Conservation (phyloP, 164 flowering plant genomes). For the Berberis vulgaris region DNA sequence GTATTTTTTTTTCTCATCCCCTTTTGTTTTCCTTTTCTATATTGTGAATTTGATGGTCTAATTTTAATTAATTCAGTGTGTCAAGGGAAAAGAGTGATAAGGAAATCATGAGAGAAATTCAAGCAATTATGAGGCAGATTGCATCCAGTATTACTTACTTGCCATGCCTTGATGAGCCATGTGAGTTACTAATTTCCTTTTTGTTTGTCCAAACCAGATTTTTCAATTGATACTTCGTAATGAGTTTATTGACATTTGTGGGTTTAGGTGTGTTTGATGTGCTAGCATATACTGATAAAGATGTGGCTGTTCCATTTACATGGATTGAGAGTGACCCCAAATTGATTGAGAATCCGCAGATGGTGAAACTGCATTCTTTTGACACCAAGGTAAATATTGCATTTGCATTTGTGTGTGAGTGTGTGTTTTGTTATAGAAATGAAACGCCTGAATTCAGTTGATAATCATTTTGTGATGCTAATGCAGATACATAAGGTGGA, state of each 20-base stretch:
- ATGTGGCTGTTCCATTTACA: too few species aligned
- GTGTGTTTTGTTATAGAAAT: too few species aligned
- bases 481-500: too few species aligned
- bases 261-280: background rate
- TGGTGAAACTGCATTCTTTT: too few species aligned
- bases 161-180: slow-evolving; percentile 94
- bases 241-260: background rate
- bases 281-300: too few species aligned
- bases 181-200: slow-evolving; percentile 22
- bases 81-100: slow-evolving; percentile 96
- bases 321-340: too few species aligned
- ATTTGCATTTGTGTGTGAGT: too few species aligned
- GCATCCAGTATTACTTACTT: slow-evolving; percentile 88
- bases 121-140: slow-evolving; percentile 94
- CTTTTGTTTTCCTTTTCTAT: background rate
- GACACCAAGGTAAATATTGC: too few species aligned
- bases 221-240: background rate
- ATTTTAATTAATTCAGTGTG: slow-evolving; percentile 33
- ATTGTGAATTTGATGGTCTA: background rate
- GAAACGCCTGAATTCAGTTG: too few species aligned
- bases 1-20: slow-evolving; percentile 20
- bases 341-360: too few species aligned
- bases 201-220: background rate
- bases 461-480: too few species aligned
- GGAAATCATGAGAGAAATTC: slow-evolving; percentile 98